A percentile compares a stretch with the other conserved stretches of the same genome.
phyloP scores from a whole-genome alignment of 768 basidiomycete genomes.

The Suillus lakei region DNA sequence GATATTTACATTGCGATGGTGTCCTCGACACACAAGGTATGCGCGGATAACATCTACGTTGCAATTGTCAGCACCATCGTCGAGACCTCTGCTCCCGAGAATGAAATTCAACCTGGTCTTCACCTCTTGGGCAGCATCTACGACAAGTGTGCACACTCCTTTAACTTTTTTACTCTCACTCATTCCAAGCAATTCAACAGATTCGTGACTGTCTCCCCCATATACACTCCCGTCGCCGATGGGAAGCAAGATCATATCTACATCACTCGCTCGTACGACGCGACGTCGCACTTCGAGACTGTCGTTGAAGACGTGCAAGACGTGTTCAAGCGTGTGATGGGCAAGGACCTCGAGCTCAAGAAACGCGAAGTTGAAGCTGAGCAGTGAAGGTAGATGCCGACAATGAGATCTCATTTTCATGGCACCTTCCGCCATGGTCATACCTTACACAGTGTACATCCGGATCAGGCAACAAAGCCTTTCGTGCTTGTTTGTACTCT shows the following conservation, averaged over 20 bases:
- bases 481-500: slow-evolving; percentile 9
- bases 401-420: not conserved
- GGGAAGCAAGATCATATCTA: slow-evolving; percentile 91
- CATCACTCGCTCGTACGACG: slow-evolving; percentile 97
- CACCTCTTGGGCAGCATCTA: slow-evolving; percentile 89
- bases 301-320: slow-evolving; percentile 97
- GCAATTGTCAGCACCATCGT: slow-evolving; percentile 99
- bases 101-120: slow-evolving; percentile 91
- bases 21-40: slow-evolving; percentile 96
- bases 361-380: slow-evolving; percentile 79
- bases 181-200: slow-evolving; percentile 44
- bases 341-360: slow-evolving; percentile 81
- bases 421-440: not conserved
- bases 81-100: slow-evolving; percentile 90
- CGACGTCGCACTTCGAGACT: slow-evolving; percentile 98
- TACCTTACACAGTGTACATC: slow-evolving; percentile 5
- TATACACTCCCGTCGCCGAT: slow-evolving; percentile 86
- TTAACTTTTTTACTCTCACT: slow-evolving; percentile 1
- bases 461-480: slow-evolving; percentile 1
- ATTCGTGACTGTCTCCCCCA: slow-evolving; percentile 86
- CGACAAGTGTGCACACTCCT: slow-evolving; percentile 73
- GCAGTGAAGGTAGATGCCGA: slow-evolving; percentile 33
- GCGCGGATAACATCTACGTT: slow-evolving; percentile 92
- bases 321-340: slow-evolving; percentile 90
- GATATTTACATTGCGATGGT: slow-evolving; percentile 99